phyloP scores from a whole-genome alignment of 2,329 filamentous ascomycete genomes.

The Colletotrichum truncatum region DNA sequence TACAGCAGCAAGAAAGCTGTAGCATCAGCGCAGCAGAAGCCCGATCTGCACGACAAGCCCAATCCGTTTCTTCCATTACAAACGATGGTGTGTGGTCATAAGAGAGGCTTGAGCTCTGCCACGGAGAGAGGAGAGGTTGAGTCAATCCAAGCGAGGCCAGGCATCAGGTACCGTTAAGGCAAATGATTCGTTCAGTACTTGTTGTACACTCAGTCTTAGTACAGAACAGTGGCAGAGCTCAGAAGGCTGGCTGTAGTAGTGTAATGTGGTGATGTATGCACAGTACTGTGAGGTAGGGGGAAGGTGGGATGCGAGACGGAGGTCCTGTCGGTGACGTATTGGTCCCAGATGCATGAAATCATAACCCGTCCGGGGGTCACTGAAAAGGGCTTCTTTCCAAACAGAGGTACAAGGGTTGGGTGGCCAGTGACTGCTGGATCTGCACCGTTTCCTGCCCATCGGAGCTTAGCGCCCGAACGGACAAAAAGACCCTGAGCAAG shows the following conservation, averaged over 20 bases:
- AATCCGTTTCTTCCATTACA: slow-evolving; percentile 12
- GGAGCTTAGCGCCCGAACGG: not conserved
- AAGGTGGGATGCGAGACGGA: not conserved
- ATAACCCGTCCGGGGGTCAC: slow-evolving; percentile 20
- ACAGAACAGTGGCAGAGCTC: not conserved
- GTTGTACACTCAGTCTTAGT: not conserved
- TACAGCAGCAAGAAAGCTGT: too few relatives aligned
- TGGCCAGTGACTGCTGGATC: slow-evolving; percentile 2
- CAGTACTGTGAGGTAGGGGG: too few relatives aligned
- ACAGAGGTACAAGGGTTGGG: slow-evolving; percentile 7
- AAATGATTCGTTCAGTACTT: not conserved
- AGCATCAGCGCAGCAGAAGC: not conserved
- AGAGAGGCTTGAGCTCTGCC: slow-evolving; percentile 15
- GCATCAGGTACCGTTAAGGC: slow-evolving; percentile 3
- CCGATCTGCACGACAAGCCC: slow-evolving; percentile 11
- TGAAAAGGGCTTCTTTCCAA: slow-evolving; percentile 1
- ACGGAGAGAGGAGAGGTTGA: not conserved
- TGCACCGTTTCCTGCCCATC: slow-evolving; percentile 5
- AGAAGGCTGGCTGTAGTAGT: not conserved
- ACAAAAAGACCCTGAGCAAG: slow-evolving; percentile 15
- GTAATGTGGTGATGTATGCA: not conserved
- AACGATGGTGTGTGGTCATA: slow-evolving; percentile 26
- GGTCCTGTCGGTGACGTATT: slow-evolving; percentile 22
- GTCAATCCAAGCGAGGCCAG: not conserved
- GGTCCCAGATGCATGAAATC: slow-evolving; percentile 25